phyloP scores from a whole-genome alignment of 768 basidiomycete genomes.

The Cystoderma amianthinum region DNA sequence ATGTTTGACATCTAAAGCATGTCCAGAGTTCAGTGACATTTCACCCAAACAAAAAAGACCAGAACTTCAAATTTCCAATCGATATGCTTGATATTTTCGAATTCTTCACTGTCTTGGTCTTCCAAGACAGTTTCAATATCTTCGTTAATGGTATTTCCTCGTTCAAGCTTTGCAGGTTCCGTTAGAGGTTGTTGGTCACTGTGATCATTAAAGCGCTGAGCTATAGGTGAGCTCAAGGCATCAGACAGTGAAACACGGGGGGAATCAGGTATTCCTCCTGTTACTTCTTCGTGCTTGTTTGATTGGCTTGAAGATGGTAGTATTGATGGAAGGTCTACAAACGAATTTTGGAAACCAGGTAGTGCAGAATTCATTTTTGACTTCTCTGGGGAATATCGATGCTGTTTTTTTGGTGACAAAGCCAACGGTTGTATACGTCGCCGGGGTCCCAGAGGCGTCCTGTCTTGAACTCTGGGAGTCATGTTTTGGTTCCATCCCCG shows the following conservation, averaged over 20 bases:
- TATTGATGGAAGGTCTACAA: slow-evolving; percentile 31
- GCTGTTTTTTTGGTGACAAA: slow-evolving; percentile 14
- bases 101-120: slow-evolving; percentile 25
- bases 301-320: slow-evolving; percentile 14
- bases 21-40: slow-evolving; percentile 3
- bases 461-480: slow-evolving; percentile 17
- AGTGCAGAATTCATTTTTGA: slow-evolving; percentile 24
- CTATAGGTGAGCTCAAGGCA: too few relatives aligned
- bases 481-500: slow-evolving; percentile 23
- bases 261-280: slow-evolving; percentile 4
- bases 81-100: slow-evolving; percentile 28
- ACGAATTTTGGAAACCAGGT: slow-evolving; percentile 52
- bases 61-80: slow-evolving; percentile 55
- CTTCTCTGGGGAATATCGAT: slow-evolving; percentile 26
- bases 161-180: neutral
- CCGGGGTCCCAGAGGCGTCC: slow-evolving; percentile 25
- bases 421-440: slow-evolving; percentile 11
- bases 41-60: slow-evolving; percentile 2
- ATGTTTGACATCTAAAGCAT: slow-evolving; percentile 46
- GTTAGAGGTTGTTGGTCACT: too few relatives aligned
- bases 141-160: slow-evolving; percentile 8
- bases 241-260: neutral
- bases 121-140: slow-evolving; percentile 28
- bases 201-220: too few relatives aligned
- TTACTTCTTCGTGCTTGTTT: slow-evolving; percentile 9